Evolutionary conservation across 2,329 filamentous ascomycete genomes (phyloP).

Genomic region (Nothophaeocryptopus gaeumannii): DNA sequence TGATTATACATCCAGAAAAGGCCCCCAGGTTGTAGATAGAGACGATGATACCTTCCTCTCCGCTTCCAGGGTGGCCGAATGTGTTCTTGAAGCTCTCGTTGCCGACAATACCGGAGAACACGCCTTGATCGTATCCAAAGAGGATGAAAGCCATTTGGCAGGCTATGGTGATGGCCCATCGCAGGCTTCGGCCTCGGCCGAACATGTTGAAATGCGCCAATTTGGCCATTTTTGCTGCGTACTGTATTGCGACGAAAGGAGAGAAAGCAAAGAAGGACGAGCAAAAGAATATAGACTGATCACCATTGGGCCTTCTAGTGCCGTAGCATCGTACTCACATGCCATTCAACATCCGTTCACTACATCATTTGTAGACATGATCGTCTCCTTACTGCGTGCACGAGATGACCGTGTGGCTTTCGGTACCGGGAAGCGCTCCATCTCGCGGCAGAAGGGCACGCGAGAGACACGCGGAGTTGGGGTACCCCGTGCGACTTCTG

Average conservation of each 20-base stretch:
- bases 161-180: constrained; percentile 32
- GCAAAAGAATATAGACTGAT: too few species aligned
- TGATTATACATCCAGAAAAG: constrained; percentile 55
- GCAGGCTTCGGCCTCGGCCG: constrained; percentile 29
- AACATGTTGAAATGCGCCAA: constrained; percentile 29
- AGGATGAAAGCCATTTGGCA: constrained; percentile 35
- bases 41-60: constrained; percentile 44
- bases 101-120: constrained; percentile 40
- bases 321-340: too few species aligned
- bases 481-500: too few species aligned
- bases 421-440: too few species aligned
- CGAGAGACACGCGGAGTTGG: too few species aligned
- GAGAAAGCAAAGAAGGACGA: too few species aligned
- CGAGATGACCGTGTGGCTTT: too few species aligned
- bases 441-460: too few species aligned
- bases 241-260: too few species aligned
- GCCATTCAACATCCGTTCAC: not conserved
- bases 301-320: too few species aligned
- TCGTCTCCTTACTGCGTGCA: constrained; percentile 10
- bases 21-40: constrained; percentile 59
- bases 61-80: constrained; percentile 39
- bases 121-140: constrained; percentile 31
- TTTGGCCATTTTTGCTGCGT: constrained; percentile 1
- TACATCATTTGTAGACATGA: constrained; percentile 10
- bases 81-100: constrained; percentile 41